Evolutionary conservation across 768 basidiomycete genomes (phyloP).

Genomic region (Boletus rex-veris): DNA sequence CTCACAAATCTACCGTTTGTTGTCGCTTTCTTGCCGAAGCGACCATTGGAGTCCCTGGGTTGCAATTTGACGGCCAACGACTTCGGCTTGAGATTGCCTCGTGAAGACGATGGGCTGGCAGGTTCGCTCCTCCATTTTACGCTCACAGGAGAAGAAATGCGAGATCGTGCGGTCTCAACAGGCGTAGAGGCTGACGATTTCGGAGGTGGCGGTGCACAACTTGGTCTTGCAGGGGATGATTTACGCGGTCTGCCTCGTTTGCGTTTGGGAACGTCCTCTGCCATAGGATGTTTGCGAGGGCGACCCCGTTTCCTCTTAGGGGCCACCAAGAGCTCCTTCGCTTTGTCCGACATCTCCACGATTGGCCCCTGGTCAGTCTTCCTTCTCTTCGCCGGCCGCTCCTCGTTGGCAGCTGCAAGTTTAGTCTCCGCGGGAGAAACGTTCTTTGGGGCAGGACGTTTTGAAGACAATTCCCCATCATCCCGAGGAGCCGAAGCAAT

Average conservation of each 20-base stretch:
- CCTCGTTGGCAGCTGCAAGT: conserved; percentile 41
- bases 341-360: conserved; percentile 33
- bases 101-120: conserved; percentile 24
- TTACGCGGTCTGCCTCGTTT: conserved; percentile 36
- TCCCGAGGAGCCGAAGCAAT: conserved; percentile 47
- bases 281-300: conserved; percentile 34
- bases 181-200: conserved; percentile 10
- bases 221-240: conserved; percentile 18
- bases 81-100: conserved; percentile 35
- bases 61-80: conserved; percentile 48
- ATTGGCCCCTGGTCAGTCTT: conserved; percentile 40
- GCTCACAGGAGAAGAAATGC: conserved; percentile 18
- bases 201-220: conserved; percentile 7
- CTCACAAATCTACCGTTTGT: conserved; percentile 44
- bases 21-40: conserved; percentile 61
- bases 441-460: conserved; percentile 50
- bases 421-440: conserved; percentile 54
- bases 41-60: conserved; percentile 60
- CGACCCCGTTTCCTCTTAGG: conserved; percentile 34
- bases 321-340: conserved; percentile 30
- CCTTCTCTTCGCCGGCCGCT: conserved; percentile 45
- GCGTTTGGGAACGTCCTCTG: conserved; percentile 31
- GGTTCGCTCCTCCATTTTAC: conserved; percentile 21
- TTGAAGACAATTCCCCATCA: conserved; percentile 37
- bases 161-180: conserved; percentile 10